Evolutionary conservation across 768 basidiomycete genomes (phyloP).

Genomic region (Hericium erinaceus): DNA sequence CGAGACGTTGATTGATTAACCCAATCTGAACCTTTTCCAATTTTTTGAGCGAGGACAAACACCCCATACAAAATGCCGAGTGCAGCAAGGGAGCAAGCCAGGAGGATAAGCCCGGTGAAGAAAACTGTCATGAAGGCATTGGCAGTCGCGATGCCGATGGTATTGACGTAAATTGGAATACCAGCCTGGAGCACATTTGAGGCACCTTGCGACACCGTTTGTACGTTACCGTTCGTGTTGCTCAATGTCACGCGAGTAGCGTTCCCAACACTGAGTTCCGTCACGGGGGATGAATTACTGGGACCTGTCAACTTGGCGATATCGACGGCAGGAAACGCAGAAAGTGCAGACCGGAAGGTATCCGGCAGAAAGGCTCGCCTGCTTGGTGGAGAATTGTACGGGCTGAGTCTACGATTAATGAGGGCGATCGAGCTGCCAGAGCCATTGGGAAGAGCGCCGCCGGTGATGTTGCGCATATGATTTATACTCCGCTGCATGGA

Average conservation of each 20-base stretch:
- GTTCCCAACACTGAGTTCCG: background rate
- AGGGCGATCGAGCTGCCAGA: slow-evolving; percentile 56
- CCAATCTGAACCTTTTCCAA: background rate
- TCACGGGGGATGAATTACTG: background rate
- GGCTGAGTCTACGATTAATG: slow-evolving; percentile 75
- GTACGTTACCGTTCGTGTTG: slow-evolving; percentile 32
- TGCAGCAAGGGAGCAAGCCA: slow-evolving; percentile 46
- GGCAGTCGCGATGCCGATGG: slow-evolving; percentile 67
- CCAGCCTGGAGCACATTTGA: slow-evolving; percentile 69
- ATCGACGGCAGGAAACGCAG: slow-evolving; percentile 14
- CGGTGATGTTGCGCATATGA: slow-evolving; percentile 73
- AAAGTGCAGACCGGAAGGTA: slow-evolving; percentile 5
- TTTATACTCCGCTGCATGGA: slow-evolving; percentile 72
- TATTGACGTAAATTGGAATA: slow-evolving; percentile 74
- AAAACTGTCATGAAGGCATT: slow-evolving; percentile 93
- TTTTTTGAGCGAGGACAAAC: slow-evolving; percentile 6
- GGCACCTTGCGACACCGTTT: slow-evolving; percentile 54
- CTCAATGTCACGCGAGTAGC: slow-evolving; percentile 6
- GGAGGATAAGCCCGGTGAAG: slow-evolving; percentile 56
- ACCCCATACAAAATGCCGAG: slow-evolving; percentile 45
- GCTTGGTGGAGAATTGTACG: slow-evolving; percentile 43
- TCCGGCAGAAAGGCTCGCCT: background rate
- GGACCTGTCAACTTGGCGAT: slow-evolving; percentile 4
- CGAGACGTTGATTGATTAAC: slow-evolving; percentile 17
- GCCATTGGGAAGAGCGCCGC: slow-evolving; percentile 60